These are phyloP conservation scores for Penicillium cataractarum DNA, from an alignment of 495 filamentous ascomycete genomes.

Conservation along the genomic window DNA sequence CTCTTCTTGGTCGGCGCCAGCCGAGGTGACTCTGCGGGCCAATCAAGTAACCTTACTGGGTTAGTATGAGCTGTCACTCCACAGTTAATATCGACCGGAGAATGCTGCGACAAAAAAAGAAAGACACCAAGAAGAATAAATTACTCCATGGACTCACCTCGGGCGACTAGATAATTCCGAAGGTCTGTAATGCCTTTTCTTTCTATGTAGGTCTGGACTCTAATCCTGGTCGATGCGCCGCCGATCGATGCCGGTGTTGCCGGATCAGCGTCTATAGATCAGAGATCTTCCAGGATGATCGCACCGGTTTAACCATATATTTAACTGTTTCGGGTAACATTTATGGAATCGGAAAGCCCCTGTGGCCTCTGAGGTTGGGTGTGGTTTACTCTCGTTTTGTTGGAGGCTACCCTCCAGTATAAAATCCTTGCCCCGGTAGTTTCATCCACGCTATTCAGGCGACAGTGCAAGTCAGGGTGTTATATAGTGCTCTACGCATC, in stretches of 20 bases:
- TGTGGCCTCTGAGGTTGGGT: too few species aligned
- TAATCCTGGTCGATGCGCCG: neutral
- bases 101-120: neutral
- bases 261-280: neutral
- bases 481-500: too few species aligned
- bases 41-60: neutral
- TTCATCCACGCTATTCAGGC: too few species aligned
- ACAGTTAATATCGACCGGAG: neutral
- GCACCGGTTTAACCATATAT: neutral
- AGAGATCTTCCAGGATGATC: neutral
- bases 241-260: neutral
- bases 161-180: neutral
- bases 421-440: too few species aligned
- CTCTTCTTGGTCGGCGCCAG: neutral
- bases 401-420: too few species aligned
- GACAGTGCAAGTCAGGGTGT: too few species aligned
- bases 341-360: too few species aligned
- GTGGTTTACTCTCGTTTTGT: too few species aligned
- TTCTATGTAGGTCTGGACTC: neutral
- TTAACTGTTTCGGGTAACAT: neutral
- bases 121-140: neutral
- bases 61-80: neutral
- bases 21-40: neutral
- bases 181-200: neutral
- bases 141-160: neutral